Percentiles rank a stretch among this genome's conserved stretches.
Conservation (phyloP, 495 filamentous ascomycete genomes). For the Neurospora sp. region DNA sequence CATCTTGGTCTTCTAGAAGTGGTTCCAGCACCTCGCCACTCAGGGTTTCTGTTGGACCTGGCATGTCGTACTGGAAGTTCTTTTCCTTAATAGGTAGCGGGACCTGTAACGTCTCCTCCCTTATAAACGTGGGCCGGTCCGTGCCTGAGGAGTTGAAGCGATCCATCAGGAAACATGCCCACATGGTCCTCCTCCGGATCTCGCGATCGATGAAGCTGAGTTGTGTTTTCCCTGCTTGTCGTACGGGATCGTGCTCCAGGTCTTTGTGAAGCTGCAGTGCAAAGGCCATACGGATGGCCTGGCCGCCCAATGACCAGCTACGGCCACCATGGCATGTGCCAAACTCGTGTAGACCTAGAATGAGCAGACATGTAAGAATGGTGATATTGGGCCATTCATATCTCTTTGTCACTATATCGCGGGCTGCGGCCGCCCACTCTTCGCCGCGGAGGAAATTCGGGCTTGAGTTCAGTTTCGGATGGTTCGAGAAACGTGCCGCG, state of each 20-base stretch:
- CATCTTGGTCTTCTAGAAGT: conserved; percentile 47
- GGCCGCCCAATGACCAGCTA: conserved; percentile 90
- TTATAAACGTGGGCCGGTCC: conserved; percentile 83
- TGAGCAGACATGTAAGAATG: conserved; percentile 76
- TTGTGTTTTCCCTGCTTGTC: conserved; percentile 53
- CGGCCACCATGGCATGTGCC: conserved; percentile 93
- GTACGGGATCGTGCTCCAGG: conserved; percentile 73
- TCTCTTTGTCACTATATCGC: conserved; percentile 70
- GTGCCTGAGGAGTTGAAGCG: conserved; percentile 94
- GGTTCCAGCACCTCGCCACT: conserved; percentile 63
- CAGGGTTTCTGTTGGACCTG: conserved; percentile 77
- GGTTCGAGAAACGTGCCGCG: conserved; percentile 88
- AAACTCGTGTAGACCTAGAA: conserved; percentile 89
- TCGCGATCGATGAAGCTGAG: conserved; percentile 89
- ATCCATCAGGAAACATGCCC: conserved; percentile 96
- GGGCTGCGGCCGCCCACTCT: conserved; percentile 74
- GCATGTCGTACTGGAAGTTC: conserved; percentile 84
- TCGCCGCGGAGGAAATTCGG: conserved; percentile 88
- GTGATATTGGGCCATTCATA: conserved; percentile 96
- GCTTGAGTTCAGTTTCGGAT: conserved; percentile 72
- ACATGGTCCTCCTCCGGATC: conserved; percentile 89
- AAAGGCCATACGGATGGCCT: conserved; percentile 94
- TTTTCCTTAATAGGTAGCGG: conserved; percentile 86
- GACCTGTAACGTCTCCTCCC: conserved; percentile 79
- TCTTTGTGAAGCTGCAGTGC: conserved; percentile 90